Evolutionary conservation across 495 filamentous ascomycete genomes (phyloP).

Genomic region (Xylaria palmicola): DNA sequence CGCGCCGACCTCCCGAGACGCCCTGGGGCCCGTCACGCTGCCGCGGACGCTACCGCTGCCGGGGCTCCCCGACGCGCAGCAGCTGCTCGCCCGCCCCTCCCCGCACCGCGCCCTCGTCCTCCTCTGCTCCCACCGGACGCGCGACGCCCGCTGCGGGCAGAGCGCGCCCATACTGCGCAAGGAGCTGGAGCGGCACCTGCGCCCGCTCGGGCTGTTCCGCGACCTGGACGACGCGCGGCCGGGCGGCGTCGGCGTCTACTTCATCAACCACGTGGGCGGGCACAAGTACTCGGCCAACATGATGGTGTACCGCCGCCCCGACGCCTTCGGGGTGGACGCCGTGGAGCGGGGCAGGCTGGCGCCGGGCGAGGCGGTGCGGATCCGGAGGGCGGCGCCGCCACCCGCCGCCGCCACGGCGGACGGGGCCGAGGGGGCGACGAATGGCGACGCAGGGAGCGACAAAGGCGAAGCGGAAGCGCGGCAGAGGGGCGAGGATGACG

Average conservation of each 20-base stretch:
- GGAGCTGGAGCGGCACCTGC: conserved; percentile 88
- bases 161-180: conserved; percentile 80
- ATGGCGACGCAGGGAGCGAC: conserved; percentile 13
- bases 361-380: conserved; percentile 23
- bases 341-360: conserved; percentile 39
- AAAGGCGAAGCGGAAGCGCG: conserved; percentile 22
- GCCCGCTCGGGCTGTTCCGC: conserved; percentile 77
- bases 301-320: conserved; percentile 75
- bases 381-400: conserved; percentile 4
- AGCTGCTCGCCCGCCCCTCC: conserved; percentile 65
- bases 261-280: conserved; percentile 92
- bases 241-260: conserved; percentile 91
- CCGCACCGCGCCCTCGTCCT: conserved; percentile 86
- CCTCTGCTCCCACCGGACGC: conserved; percentile 87
- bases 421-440: conserved; percentile 24
- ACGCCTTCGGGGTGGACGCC: conserved; percentile 56
- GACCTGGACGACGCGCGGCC: conserved; percentile 83
- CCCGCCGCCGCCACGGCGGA: not conserved
- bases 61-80: conserved; percentile 41
- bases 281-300: conserved; percentile 94
- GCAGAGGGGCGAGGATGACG: conserved; percentile 17
- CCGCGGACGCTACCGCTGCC: conserved; percentile 56
- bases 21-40: conserved; percentile 48
- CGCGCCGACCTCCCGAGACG: conserved; percentile 72
- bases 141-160: conserved; percentile 93